Conservation (phyloP, 176 grass and related monocot genomes). For the sorghum (Sorghum bicolor) region DNA sequence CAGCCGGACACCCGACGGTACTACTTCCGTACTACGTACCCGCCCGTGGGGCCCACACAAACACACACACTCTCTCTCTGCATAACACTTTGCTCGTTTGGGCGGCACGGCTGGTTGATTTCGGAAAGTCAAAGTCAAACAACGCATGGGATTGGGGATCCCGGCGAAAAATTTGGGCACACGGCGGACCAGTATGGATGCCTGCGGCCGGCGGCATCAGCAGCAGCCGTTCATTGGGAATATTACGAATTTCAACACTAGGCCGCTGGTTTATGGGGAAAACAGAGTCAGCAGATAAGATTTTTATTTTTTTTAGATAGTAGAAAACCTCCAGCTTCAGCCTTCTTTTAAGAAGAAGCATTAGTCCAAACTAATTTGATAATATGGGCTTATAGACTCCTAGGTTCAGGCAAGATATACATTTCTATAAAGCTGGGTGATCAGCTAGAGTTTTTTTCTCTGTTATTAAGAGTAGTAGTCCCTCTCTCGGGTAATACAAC, state of each 20-base stretch:
- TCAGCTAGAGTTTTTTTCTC: too few species aligned
- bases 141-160: background rate
- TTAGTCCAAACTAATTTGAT: too few species aligned
- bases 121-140: constrained; percentile 36
- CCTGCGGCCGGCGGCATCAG: background rate
- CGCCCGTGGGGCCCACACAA: background rate
- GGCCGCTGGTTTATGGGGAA: background rate
- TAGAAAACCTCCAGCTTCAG: too few species aligned
- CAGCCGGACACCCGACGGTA: constrained; percentile 4
- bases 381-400: too few species aligned
- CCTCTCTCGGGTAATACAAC: too few species aligned
- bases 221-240: background rate
- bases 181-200: background rate
- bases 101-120: constrained; percentile 14
- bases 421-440: too few species aligned
- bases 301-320: too few species aligned
- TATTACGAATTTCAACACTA: constrained; percentile 10
- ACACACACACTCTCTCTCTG: background rate
- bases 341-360: too few species aligned
- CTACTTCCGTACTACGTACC: constrained; percentile 49
- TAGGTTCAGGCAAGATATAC: too few species aligned
- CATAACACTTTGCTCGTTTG: background rate
- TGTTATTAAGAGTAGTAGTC: too few species aligned
- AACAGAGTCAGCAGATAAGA: background rate
- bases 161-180: background rate